phyloP scores from a whole-genome alignment of 2,329 filamentous ascomycete species.

The Didymella pinodella region DNA sequence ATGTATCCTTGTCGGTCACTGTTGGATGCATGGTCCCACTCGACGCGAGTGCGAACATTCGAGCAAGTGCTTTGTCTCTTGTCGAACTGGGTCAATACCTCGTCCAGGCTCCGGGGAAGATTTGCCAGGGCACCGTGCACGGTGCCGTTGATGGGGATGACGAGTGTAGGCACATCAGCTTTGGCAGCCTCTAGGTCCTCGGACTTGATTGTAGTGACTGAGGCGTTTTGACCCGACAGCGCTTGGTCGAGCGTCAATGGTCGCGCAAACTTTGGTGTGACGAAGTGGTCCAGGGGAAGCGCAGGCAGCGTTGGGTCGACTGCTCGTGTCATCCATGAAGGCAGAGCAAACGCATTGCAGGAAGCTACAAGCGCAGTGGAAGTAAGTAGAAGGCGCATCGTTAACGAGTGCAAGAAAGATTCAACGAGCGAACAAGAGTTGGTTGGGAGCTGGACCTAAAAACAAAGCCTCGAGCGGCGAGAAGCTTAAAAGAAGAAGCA shows the following conservation, averaged over 20 bases:
- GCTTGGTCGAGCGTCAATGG: constrained; percentile 14
- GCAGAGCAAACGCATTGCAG: constrained; percentile 11
- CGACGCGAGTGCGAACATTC: constrained; percentile 37
- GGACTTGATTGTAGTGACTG: constrained; percentile 18
- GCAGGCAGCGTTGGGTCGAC: neutral
- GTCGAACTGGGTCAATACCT: neutral
- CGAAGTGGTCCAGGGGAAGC: constrained; percentile 6
- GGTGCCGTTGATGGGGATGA: constrained; percentile 2
- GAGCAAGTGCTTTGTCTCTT: constrained; percentile 29
- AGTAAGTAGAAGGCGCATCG: constrained; percentile 7
- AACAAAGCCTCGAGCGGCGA: neutral
- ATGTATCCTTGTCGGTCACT: constrained; percentile 36
- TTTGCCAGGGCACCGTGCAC: neutral
- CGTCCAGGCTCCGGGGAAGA: neutral
- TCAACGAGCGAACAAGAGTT: neutral
- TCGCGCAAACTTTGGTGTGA: constrained; percentile 18
- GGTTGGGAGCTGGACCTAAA: neutral
- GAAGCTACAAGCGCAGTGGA: constrained; percentile 11
- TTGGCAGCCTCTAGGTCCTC: constrained; percentile 9
- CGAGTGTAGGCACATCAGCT: constrained; percentile 7
- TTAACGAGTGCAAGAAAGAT: neutral
- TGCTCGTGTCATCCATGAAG: constrained; percentile 7
- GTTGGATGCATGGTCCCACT: constrained; percentile 40
- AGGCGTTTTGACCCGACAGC: constrained; percentile 13
- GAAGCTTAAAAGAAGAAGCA: constrained; percentile 3